Evolutionary conservation across 2,329 filamentous ascomycete genomes (phyloP), one percentile per base, ranked within the genome.

Genomic region (Colletotrichum cereale): DNA sequence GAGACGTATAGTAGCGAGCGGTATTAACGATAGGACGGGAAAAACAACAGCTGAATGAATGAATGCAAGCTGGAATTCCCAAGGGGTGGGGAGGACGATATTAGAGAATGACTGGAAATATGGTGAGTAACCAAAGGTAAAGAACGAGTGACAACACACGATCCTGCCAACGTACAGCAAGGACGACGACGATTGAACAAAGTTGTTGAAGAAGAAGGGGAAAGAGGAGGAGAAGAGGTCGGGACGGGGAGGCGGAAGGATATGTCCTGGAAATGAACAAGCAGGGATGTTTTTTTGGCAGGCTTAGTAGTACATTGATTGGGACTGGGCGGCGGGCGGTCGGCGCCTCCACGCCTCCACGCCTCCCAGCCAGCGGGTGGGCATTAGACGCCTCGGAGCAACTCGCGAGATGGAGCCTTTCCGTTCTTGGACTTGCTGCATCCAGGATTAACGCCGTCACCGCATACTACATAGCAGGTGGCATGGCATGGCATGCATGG

Each of bases 41-140:
- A 79, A 81, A 83, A 82, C n/a, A n/a, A 81, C 83, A 82, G 81
- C 83, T 80, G 78, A 84, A 83, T 80, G 78, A 84, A 83, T 80
- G 84, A 85, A 79, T 84, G 83, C 52, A 84, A 84, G 82, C 79
- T 82, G 83, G 82, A 76, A 79, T 81, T 73, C 83, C 77, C 74
- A 75, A 71, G 52, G 66, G 61, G 72, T 55, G 40, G 71, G 65
- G 58, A 71, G 55, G 72, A 73, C 58, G 64, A 68, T 65, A 60
- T 66, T 67, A 72, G 71, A 62, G 75, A 78, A 74, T 75, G 76
- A 76, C 75, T 71, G 64, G 73, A 76, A 75, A 75, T 74, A 55
- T 48, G 26, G 34, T 55, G 18, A 55, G 21, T 34, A 60, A 58
- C 36, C 62, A 53, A 68, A 68, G 53, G 56, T 69, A 72, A 60